Conservation (phyloP, 2,329 filamentous ascomycete species). For the Lizonia empirigonia region DNA sequence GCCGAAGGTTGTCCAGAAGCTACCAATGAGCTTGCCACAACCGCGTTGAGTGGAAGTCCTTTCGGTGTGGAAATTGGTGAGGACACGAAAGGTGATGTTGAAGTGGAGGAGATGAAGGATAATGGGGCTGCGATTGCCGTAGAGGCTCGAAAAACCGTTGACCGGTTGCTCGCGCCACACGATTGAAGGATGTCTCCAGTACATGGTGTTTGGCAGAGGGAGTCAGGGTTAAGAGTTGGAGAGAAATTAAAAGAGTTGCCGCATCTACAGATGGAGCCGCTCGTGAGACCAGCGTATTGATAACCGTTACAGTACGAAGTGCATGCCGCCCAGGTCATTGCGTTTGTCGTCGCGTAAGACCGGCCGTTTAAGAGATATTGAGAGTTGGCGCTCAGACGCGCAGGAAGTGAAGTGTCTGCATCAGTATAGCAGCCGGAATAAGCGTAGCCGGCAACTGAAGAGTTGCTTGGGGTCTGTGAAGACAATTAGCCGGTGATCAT, state of each 20-base stretch:
- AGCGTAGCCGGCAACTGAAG: background rate
- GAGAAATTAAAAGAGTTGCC: background rate
- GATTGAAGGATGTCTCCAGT: background rate
- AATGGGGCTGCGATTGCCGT: background rate
- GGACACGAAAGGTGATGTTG: background rate
- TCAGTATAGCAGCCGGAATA: conserved; percentile 3
- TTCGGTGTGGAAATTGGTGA: background rate
- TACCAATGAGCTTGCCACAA: background rate
- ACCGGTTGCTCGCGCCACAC: background rate
- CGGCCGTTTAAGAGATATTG: background rate
- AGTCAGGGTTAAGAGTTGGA: background rate
- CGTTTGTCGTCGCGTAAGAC: background rate
- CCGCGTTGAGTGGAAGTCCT: background rate
- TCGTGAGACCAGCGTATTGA: conserved; percentile 1
- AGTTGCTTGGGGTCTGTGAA: background rate
- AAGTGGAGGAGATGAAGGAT: background rate
- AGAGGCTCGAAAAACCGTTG: background rate
- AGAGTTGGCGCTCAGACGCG: background rate
- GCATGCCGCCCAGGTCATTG: background rate
- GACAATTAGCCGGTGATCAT: background rate
- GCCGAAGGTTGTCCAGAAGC: background rate
- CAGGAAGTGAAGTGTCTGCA: background rate
- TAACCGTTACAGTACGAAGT: background rate
- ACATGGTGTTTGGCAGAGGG: background rate
- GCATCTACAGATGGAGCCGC: conserved; percentile 2